phyloP scores from a whole-genome alignment of 768 basidiomycete genomes.

The Trametes sanguinea region DNA sequence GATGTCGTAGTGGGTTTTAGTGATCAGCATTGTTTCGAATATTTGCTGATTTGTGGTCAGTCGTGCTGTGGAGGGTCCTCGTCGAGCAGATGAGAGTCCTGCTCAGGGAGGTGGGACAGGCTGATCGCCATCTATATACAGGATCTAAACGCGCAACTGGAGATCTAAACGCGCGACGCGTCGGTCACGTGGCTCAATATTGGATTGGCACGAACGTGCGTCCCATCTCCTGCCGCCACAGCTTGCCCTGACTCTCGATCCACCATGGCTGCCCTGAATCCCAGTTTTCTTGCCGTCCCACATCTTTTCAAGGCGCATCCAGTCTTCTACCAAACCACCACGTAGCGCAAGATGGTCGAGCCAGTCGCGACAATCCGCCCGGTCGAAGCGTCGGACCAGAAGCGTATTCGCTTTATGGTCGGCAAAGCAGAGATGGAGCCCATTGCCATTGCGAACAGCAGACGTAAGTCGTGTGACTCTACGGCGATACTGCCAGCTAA shows the following conservation, averaged over 20 bases:
- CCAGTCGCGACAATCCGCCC: conserved; percentile 48
- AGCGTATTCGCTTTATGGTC: conserved; percentile 60
- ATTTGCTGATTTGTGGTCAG: background rate
- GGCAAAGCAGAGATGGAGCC: conserved; percentile 68
- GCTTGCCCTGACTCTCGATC: background rate
- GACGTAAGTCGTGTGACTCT: conserved; percentile 40
- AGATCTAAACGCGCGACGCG: conserved; percentile 12
- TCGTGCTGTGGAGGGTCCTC: background rate
- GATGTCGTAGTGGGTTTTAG: conserved; percentile 75
- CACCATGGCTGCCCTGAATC: background rate
- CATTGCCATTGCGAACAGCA: conserved; percentile 66
- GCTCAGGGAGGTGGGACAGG: background rate
- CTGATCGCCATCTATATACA: too few relatives aligned
- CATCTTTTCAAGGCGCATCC: background rate
- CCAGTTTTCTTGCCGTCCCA: conserved; percentile 2
- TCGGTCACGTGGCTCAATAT: conserved; percentile 8
- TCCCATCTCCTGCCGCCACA: background rate
- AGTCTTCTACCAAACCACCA: background rate
- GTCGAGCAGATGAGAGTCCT: background rate
- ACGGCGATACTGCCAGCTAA: background rate
- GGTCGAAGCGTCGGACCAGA: conserved; percentile 54
- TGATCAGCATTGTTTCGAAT: conserved; percentile 69
- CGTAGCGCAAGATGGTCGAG: conserved; percentile 26
- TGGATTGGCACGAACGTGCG: conserved; percentile 31
- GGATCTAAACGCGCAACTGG: background rate